A percentile compares a stretch with the other conserved stretches of the same genome.
phyloP scores from a whole-genome alignment of 768 basidiomycete genomes.

The Hericium coralloides region DNA sequence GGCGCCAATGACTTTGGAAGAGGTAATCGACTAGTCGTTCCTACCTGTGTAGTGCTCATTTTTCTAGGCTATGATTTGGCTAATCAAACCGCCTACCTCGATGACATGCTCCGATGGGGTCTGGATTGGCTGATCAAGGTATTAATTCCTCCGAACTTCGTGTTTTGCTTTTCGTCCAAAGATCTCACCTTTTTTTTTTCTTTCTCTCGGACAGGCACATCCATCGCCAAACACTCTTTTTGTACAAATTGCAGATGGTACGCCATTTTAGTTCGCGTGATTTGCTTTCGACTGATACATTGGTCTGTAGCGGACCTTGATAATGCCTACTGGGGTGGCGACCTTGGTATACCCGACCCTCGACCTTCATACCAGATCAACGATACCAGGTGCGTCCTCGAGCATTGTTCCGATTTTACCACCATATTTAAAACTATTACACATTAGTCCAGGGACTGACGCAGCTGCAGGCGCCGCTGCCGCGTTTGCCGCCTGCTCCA shows the following conservation, averaged over 20 bases:
- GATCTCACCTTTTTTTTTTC: background rate
- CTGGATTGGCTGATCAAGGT: slow-evolving; percentile 90
- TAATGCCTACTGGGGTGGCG: slow-evolving; percentile 86
- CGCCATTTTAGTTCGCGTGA: slow-evolving; percentile 10
- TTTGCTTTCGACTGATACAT: slow-evolving; percentile 1
- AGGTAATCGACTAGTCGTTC: slow-evolving; percentile 31
- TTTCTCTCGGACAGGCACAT: slow-evolving; percentile 52
- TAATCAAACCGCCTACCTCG: slow-evolving; percentile 87
- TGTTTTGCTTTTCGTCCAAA: background rate
- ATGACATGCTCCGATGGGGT: slow-evolving; percentile 84
- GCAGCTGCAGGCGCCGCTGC: slow-evolving; percentile 78
- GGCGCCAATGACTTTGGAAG: slow-evolving; percentile 77
- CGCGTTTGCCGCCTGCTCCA: slow-evolving; percentile 82
- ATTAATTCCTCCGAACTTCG: slow-evolving; percentile 6
- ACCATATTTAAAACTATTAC: background rate
- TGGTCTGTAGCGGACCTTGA: slow-evolving; percentile 42
- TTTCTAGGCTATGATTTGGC: slow-evolving; percentile 67
- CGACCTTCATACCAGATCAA: slow-evolving; percentile 79
- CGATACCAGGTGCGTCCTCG: slow-evolving; percentile 34
- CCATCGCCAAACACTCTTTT: slow-evolving; percentile 62
- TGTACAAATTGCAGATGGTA: slow-evolving; percentile 67
- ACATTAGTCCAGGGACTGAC: slow-evolving; percentile 71
- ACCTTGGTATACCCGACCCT: slow-evolving; percentile 62
- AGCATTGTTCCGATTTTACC: background rate
- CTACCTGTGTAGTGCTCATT: background rate